Evolutionary conservation across 768 basidiomycete species (phyloP).

Genomic region (Cyathus striatus): DNA sequence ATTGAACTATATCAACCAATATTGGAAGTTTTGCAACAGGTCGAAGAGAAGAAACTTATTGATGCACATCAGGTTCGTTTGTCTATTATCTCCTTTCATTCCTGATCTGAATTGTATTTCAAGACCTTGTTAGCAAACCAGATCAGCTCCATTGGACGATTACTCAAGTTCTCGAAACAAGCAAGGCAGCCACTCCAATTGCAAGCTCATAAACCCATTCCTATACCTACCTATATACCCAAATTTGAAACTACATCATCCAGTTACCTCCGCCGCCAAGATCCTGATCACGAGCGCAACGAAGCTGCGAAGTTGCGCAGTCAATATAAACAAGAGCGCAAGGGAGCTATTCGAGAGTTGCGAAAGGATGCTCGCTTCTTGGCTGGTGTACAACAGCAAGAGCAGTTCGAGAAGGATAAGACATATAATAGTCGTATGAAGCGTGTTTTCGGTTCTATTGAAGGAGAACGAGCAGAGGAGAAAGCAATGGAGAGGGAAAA

Average conservation of each 20-base stretch:
- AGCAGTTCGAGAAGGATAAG: conserved; percentile 80
- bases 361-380: conserved; percentile 95
- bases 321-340: conserved; percentile 91
- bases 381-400: conserved; percentile 80
- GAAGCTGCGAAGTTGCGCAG: conserved; percentile 80
- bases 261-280: conserved; percentile 71
- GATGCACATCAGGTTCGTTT: conserved; percentile 49
- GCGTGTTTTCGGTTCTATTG: conserved; percentile 69
- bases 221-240: conserved; percentile 89
- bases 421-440: conserved; percentile 81
- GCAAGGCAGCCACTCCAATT: conserved; percentile 74
- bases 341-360: conserved; percentile 94
- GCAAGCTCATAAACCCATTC: conserved; percentile 94
- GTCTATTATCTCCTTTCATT: conserved; percentile 3
- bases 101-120: background rate
- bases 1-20: conserved; percentile 81
- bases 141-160: conserved; percentile 45
- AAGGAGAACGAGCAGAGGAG: conserved; percentile 90
- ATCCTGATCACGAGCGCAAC: conserved; percentile 90
- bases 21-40: conserved; percentile 44
- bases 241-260: conserved; percentile 83
- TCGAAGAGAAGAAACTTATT: conserved; percentile 43
- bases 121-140: conserved; percentile 45
- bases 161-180: conserved; percentile 70
- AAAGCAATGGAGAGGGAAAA: conserved; percentile 89